phyloP scores from a whole-genome alignment of 2,329 filamentous ascomycete species.

The Chalara sp. region DNA sequence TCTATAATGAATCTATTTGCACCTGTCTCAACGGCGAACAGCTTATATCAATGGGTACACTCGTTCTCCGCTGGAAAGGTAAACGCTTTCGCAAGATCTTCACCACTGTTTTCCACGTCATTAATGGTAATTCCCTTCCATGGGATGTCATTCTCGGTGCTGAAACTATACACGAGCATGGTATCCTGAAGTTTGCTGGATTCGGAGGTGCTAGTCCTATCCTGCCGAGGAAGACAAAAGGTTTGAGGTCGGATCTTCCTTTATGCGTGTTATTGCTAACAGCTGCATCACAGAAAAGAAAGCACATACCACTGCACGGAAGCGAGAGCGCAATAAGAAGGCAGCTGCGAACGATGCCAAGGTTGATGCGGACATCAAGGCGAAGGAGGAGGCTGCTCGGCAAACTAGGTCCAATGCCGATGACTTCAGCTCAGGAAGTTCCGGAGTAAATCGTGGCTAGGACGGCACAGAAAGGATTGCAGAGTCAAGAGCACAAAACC shows the following conservation, averaged over 20 bases:
- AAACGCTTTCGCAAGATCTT: constrained; percentile 12
- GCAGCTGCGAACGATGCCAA: constrained; percentile 5
- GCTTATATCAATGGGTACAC: constrained; percentile 7
- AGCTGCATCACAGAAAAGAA: constrained; percentile 2
- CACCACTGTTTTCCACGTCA: constrained; percentile 10
- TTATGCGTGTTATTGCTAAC: background rate
- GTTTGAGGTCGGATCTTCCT: background rate
- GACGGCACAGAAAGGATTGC: background rate
- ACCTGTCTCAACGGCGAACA: constrained; percentile 9
- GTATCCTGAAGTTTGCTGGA: constrained; percentile 10
- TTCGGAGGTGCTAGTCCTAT: constrained; percentile 5
- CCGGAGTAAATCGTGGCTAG: background rate
- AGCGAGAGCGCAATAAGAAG: constrained; percentile 1
- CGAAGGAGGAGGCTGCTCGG: constrained; percentile 3
- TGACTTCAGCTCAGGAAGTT: background rate
- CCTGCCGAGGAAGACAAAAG: constrained; percentile 9
- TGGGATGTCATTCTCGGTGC: constrained; percentile 11
- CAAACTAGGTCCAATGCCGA: background rate
- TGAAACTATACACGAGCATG: constrained; percentile 7
- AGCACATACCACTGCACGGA: background rate
- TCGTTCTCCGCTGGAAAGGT: constrained; percentile 10
- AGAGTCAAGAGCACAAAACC: background rate
- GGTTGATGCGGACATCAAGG: constrained; percentile 6
- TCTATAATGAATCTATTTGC: constrained; percentile 3
- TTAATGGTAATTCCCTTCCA: constrained; percentile 8